Percentiles rank a stretch among this genome's conserved stretches.
Conservation (phyloP, 345 rosid species). For the Citrus glauca region DNA sequence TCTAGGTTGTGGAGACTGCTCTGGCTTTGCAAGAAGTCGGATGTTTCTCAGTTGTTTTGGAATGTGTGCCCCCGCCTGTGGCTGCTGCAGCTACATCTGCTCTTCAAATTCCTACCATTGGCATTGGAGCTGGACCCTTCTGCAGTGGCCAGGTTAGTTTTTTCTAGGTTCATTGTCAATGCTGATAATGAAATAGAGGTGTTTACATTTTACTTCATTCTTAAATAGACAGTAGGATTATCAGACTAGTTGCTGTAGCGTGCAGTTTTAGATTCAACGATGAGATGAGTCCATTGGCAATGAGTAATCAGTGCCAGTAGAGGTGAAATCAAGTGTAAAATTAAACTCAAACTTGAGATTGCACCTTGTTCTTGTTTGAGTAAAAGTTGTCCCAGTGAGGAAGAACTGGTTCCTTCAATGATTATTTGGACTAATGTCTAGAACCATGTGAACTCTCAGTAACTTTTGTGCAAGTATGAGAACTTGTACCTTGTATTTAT, state of each 20-base stretch:
- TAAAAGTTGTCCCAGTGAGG: not conserved
- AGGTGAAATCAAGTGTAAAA: not conserved
- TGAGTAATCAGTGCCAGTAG: not conserved
- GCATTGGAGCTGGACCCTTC: slow-evolving; percentile 94
- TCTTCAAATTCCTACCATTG: slow-evolving; percentile 85
- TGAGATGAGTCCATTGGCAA: not conserved
- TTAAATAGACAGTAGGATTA: not conserved
- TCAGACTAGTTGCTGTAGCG: not conserved
- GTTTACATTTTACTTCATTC: not conserved
- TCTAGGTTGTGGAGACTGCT: slow-evolving; percentile 93
- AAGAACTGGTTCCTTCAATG: not conserved
- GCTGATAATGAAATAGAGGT: not conserved
- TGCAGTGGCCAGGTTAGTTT: slow-evolving; percentile 86
- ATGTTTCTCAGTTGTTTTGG: slow-evolving; percentile 86
- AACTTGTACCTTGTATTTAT: not conserved
- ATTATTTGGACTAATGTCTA: not conserved
- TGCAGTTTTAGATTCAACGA: not conserved
- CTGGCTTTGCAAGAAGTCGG: slow-evolving; percentile 90
- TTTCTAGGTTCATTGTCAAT: not conserved
- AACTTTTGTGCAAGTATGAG: not conserved
- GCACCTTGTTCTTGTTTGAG: not conserved
- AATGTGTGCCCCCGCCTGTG: slow-evolving; percentile 86
- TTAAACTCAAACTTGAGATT: not conserved
- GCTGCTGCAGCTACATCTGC: slow-evolving; percentile 92
- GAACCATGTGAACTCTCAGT: not conserved